phyloP scores from a whole-genome alignment of 305 asterid genomes.

The Ilex paraguariensis region DNA sequence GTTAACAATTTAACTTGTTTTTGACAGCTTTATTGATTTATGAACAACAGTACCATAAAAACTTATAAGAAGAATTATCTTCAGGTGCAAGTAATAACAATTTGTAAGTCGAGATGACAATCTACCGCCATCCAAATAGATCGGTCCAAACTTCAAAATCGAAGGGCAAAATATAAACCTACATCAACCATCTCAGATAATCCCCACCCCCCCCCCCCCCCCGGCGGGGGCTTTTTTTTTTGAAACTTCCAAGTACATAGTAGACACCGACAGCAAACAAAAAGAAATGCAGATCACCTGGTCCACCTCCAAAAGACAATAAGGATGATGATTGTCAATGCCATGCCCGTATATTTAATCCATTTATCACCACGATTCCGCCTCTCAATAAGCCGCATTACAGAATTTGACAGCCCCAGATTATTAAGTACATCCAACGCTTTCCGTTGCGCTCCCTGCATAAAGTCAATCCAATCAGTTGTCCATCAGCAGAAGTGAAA shows the following conservation, averaged over 20 bases:
- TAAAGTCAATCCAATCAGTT: slow-evolving; percentile 13
- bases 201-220: no score
- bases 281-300: slow-evolving; percentile 29
- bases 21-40: no score
- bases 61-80: no score
- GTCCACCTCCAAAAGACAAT: slow-evolving; percentile 91
- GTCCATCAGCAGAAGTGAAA: background rate
- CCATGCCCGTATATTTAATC: slow-evolving; percentile 93
- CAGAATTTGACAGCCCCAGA: slow-evolving; percentile 81
- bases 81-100: no score
- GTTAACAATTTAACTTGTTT: slow-evolving; percentile 5
- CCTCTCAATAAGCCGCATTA: slow-evolving; percentile 83
- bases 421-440: slow-evolving; percentile 92
- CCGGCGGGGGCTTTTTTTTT: no score
- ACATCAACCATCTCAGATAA: no score
- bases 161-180: no score
- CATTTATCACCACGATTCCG: slow-evolving; percentile 77
- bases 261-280: background rate
- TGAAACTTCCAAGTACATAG: background rate
- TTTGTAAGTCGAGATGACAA: no score
- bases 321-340: slow-evolving; percentile 45
- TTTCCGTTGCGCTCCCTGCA: slow-evolving; percentile 94
- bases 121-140: no score
- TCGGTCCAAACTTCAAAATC: no score
- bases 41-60: no score